Base-by-base conservation (phyloP, 2,329 filamentous ascomycete species). In the Neofusicoccum sp. region DNA sequence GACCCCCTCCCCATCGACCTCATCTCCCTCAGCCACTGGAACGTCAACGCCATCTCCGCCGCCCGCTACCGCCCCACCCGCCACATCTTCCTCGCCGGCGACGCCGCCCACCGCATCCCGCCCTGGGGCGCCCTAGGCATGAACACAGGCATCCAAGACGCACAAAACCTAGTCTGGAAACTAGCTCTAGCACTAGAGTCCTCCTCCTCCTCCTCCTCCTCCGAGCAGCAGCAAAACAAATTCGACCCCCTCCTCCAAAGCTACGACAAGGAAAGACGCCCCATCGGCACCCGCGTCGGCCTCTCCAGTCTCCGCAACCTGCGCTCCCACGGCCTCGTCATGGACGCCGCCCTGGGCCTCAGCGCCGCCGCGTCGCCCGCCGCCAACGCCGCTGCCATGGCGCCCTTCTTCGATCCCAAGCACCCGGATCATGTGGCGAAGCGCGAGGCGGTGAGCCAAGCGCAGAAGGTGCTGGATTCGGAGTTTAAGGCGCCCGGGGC, bases 161-260 rank as follows among this genome's bases (percentile, higher is more conserved):
- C 68, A 1, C 69, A 73, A 38, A 76, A 76, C 60, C 65, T 77
- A 6, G 66, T 70, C 4, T 77, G 75, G 75, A 77, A 76, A 60
- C 65, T 76, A 6, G 68, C 67, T 12, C 63, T 71, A 14, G 70
- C 67, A 4, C 44, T 72, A 0, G 1, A 12, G 1, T 11, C 34
- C n/a, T 5, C 31, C 9, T 14, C 28, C 2, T 38, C 7, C 38
- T 20, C 24, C 7, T 43, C 5, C 8, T 4, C 38, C 14, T n/a
- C n/a, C n/a, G n/a, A n/a, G n/a, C n/a, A n/a, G n/a, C n/a, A n/a
- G 9, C 63, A 66, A 24, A 63, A 62, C 16, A 41, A 28, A 2
- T 28, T n/a, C 14, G 34, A 20, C 6, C 24, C 38, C 1, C 61
- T 75, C 5, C 67, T 75, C 2, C 61, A 68, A n/a, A 73, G 67